Evolutionary conservation across 116 monocot genomes (phyloP), one percentile per base, ranked within the genome.

Genomic region (Iris pallida): DNA sequence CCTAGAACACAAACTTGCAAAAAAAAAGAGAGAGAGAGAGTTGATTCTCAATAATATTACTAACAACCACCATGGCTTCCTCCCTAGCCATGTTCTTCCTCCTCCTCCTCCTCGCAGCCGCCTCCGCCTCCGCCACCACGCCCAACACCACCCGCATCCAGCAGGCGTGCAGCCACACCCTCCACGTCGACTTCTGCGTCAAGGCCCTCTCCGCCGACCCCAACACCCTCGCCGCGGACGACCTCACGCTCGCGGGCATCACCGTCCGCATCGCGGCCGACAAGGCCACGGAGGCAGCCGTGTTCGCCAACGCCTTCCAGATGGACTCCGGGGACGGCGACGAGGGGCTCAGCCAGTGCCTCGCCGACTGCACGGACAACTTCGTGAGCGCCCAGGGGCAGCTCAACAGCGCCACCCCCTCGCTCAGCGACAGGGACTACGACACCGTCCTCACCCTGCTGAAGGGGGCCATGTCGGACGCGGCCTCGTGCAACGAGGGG

Each of bases 281-380:
- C 8, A 56, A 61, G 13, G 68, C 60, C 3, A 49, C 45, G 6
- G 57, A 10, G 42, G 73, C 75, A 0, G 19, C 68, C 4, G 11
- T 43, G 4, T 63, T 40, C 72, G 42, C 57, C 51, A 16, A 42
- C 5, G 43, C 8, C 10, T 8, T 47, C 1, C 55, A 43, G 0
- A 9, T 1, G 8, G 51, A 4, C 20, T 63, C 15, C n/a, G 46
- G 17, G 7, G 54, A 10, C 11, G 53, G 9, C 11, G 57, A 64
- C 45, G 59, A 64, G 2, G 17, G 3, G 8, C 13, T 74, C 6
- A n/a, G 59, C 41, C 77, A 73, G 42, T 79, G 79, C 72, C 53
- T 73, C 54, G 13, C 8, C 64, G 83, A 83, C 57, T 76, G 83
- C 45, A 3, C 65, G 14, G 72, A 76, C 41, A 30, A 54, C 16